These are phyloP conservation scores for Micractinium sp. DNA, from an alignment of 139 green algal genomes.

Conservation along the genomic window DNA sequence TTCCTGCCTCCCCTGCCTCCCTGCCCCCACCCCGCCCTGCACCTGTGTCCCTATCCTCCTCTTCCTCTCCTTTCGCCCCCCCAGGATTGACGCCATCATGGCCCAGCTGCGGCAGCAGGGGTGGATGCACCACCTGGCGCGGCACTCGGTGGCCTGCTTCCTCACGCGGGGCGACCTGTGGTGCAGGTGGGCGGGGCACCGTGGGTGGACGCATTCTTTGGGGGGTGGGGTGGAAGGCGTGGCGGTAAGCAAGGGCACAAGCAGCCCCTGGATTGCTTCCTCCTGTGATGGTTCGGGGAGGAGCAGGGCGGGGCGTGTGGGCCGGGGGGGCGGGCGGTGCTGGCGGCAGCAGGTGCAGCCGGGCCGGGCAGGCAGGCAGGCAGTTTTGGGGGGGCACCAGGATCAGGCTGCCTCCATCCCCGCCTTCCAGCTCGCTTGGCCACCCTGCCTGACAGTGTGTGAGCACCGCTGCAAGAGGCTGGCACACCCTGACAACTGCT, in stretches of 20 bases:
- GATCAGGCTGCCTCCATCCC: too few species aligned
- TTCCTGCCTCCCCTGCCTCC: neutral
- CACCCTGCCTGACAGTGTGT: too few species aligned
- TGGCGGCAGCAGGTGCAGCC: neutral
- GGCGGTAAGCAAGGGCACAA: too few species aligned
- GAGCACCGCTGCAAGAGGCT: neutral
- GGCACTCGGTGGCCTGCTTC: constrained; percentile 95
- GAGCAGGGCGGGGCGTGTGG: too few species aligned
- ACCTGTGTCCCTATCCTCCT: neutral
- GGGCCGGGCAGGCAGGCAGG: neutral
- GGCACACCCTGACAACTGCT: neutral
- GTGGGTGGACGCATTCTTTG: too few species aligned
- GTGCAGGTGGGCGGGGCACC: constrained; percentile 73
- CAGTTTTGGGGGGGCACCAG: too few species aligned
- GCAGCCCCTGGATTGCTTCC: too few species aligned
- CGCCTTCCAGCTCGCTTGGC: too few species aligned
- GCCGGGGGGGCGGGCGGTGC: too few species aligned
- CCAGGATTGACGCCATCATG: constrained; percentile 96
- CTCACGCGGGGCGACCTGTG: constrained; percentile 86
- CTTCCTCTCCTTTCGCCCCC: neutral
- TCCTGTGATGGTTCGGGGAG: too few species aligned
- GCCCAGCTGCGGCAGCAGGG: constrained; percentile 39
- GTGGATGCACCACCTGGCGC: constrained; percentile 92
- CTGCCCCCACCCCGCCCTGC: neutral
- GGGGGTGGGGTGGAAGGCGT: too few species aligned